Base-by-base conservation (phyloP, 768 basidiomycete species). In the Leccinum rimulosum region DNA sequence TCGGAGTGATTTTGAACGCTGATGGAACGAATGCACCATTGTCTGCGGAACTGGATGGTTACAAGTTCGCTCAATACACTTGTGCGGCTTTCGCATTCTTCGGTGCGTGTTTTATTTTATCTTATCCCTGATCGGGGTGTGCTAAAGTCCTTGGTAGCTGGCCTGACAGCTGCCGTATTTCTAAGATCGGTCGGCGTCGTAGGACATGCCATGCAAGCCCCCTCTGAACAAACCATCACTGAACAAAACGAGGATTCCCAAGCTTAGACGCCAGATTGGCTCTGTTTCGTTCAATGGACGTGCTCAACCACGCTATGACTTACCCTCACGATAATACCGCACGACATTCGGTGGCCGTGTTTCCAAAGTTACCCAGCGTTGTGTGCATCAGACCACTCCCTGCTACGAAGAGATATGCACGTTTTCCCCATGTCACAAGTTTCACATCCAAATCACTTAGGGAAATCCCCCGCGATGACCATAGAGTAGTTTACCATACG, bases 21-120 rank as follows among this genome's bases (percentile, higher is more conserved):
- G 30, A 62, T 1, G 69, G 63, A 9, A 57, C 68, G 19, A 74
- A 71, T 59, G 71, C 75, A 30, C 76, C 77, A 0, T 47, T 11
- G 17, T 38, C 66, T 0, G 78, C 81, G 4, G 73, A 78, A 56
- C 72, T 89, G n/a, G 52, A 63, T 17, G 83, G 82, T 33, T 92
- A 89, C 68, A 74, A 76, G 35, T 79, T 81, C n/a, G 88, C 88
- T 3, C 80, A 86, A 63, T 92, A 88, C 88, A 79, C 81, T 0
- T 71, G 73, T 7, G 84, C 85, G 59, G 83, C 79, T 10, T 89
- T 91, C 68, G 82, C 84, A 6, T 69, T 84, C 31, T 63, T 84
- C 31, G 84, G 88, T 86, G 64, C 25, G 61, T 55, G 8, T 3
- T 47, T 19, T 40, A 22, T 8, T 7, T 15, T 22, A 49, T 49